Evolutionary conservation across 2,329 filamentous ascomycete genomes (phyloP), one percentile per base, ranked within the genome.

Genomic region (Colletotrichum simmondsii): DNA sequence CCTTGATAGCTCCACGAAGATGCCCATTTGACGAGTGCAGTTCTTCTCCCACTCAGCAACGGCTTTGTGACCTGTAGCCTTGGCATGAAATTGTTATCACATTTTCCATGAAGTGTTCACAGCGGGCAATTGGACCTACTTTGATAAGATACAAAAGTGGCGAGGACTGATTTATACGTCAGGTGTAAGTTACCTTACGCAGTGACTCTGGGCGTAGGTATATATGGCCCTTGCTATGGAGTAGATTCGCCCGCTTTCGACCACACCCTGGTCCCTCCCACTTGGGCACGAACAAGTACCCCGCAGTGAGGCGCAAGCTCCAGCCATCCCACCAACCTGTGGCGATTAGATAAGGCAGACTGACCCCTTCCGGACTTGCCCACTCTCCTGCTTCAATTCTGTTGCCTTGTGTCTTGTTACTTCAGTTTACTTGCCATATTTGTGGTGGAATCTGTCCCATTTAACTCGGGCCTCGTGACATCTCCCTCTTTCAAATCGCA

Each of bases 341-440:
- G 26, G 35, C 66, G 71, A 73, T 73, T 73, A 73, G 71, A 73
- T 73, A 73, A 73, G 71, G 49, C 56, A 73, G 60, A 65, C 54
- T 71, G 67, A 65, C 46, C 67, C 61, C 61, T 65, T 58, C 62
- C 26, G 58, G 59, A 53, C 37, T 46, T 68, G 70, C 30, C 54
- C 65, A 65, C 59, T 64, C 30, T 19, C 54, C 32, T n/a, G 66
- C 66, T 64, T 72, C 59, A 57, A 71, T 52, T 28, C 30, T 19
- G 62, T 52, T 71, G 56, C 71, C 66, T 70, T 73, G 56, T 35
- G 49, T 72, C 46, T 14, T 30, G 42, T 42, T 10, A 56, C 22
- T 19, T 11, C 2, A 24, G 11, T 19, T 22, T 7, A 24, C 8
- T 19, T 46, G 24, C 52, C 24, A 46, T 46, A 6, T 37, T 54